Base-by-base conservation (phyloP, 768 basidiomycete species). In the Termitomyces sp. region DNA sequence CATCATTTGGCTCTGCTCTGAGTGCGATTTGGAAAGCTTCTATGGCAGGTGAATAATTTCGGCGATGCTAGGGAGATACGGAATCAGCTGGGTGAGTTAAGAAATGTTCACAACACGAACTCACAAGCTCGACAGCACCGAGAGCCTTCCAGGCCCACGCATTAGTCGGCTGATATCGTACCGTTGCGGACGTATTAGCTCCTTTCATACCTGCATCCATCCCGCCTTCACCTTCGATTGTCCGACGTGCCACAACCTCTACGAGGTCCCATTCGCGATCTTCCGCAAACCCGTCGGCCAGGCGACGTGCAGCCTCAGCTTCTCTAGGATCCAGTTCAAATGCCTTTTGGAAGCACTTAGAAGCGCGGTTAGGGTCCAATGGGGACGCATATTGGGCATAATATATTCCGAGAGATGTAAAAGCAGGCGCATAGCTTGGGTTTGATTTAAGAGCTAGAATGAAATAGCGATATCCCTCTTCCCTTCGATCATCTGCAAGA, bases 101-200 rank as follows among this genome's bases (percentile, higher is more conserved):
- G 15, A 40, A 30, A 47, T 48, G 14, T 7, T 28, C 12, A n/a
- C 44, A 54, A 21, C 12, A 42, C 28, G 7, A 15, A 73, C 87
- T 70, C 64, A 94, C 96, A 72, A 95, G 73, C 68, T 95, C 94
- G 1, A 94, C 94, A 0, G 92, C 83, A 1, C 94, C 97, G 37
- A 93, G 72, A 21, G 94, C 95, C 71, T 97, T 98, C 95, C 96
- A 99, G 3, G 97, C 97, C 97, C 97, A 99, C 8, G 87, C 81
- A 63, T 96, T 94, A 38, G 83, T 84, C 0, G 91, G 87, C 43
- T 84, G 75, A 67, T 86, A 86, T 62, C 81, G 75, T 48, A 79
- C 78, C 8, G 75, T 73, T 3, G 70, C 71, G 23, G 11, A 12
- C 1, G 38, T 17, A 12, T 38, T 11, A 19, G 38, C 11, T 53